Evolutionary conservation across 2,329 filamentous ascomycete genomes (phyloP).

Genomic region (Pseudocercospora fuligena): DNA sequence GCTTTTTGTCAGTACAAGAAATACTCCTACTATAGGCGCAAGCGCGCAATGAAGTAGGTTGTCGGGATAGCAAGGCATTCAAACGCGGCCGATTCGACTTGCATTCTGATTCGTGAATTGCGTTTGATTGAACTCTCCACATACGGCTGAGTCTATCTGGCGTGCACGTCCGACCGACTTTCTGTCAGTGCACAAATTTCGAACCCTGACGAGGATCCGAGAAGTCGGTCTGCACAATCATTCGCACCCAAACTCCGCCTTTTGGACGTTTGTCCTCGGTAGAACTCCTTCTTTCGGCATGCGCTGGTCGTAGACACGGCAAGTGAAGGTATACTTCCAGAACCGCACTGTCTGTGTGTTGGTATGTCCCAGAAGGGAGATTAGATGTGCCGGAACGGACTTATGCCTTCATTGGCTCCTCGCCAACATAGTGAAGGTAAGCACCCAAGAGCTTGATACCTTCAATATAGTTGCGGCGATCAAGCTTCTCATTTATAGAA

Average conservation of each 20-base stretch:
- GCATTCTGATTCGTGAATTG: not conserved
- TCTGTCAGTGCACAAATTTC: not conserved
- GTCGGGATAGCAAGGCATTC: not conserved
- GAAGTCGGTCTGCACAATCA: not conserved
- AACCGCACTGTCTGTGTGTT: too few relatives aligned
- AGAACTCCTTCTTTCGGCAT: not conserved
- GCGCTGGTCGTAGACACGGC: not conserved
- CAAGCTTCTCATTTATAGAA: conserved; percentile 98
- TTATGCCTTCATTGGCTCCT: conserved; percentile 66
- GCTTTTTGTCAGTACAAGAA: not conserved
- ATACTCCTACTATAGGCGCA: too few relatives aligned
- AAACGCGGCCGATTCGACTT: not conserved
- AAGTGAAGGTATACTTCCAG: not conserved
- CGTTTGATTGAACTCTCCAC: conserved; percentile 2
- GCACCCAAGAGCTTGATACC: conserved; percentile 94
- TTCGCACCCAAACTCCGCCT: not conserved
- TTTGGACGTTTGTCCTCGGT: not conserved
- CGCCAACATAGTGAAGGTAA: conserved; percentile 94
- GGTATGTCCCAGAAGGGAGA: not conserved
- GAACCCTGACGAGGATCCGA: not conserved
- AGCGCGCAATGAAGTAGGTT: not conserved
- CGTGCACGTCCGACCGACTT: not conserved
- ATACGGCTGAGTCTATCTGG: not conserved
- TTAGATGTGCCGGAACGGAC: not conserved
- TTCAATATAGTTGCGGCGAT: conserved; percentile 97